A percentile compares a stretch with the other conserved stretches of the same genome.
phyloP scores from a whole-genome alignment of 495 filamentous ascomycete species.

The Hypoxylon trugodes region DNA sequence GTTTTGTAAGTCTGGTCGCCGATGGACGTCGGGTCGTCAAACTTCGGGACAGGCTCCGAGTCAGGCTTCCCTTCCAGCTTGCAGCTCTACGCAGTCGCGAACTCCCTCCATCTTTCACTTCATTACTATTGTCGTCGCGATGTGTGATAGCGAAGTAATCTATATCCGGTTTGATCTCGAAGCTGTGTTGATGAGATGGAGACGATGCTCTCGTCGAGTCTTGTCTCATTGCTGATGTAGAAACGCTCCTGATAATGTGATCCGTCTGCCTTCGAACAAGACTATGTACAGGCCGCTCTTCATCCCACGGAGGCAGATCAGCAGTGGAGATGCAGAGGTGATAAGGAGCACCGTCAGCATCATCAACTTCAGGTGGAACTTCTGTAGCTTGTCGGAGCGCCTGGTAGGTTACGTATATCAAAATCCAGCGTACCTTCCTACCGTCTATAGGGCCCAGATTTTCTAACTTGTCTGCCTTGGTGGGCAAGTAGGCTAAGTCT shows the following conservation, averaged over 20 bases:
- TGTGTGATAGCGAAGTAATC: slow-evolving; percentile 50
- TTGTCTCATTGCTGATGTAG: not conserved
- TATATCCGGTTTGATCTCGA: slow-evolving; percentile 54
- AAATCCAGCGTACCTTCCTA: slow-evolving; percentile 73
- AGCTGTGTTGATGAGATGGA: slow-evolving; percentile 2
- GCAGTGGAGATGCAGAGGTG: slow-evolving; percentile 52
- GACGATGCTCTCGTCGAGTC: not conserved
- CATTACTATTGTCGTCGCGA: slow-evolving; percentile 17
- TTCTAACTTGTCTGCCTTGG: slow-evolving; percentile 50
- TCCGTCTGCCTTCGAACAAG: slow-evolving; percentile 38
- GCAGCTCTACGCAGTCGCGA: slow-evolving; percentile 12
- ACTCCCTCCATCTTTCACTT: slow-evolving; percentile 14
- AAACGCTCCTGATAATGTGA: slow-evolving; percentile 6
- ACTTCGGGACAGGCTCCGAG: slow-evolving; percentile 32
- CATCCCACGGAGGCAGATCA: slow-evolving; percentile 54
- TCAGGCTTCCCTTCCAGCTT: slow-evolving; percentile 37
- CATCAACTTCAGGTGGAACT: slow-evolving; percentile 49
- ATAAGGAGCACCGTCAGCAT: slow-evolving; percentile 47
- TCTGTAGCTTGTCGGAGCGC: slow-evolving; percentile 62
- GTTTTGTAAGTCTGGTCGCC: slow-evolving; percentile 37
- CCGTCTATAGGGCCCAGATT: slow-evolving; percentile 60
- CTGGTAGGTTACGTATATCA: slow-evolving; percentile 75
- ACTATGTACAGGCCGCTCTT: slow-evolving; percentile 21
- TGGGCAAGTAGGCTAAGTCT: slow-evolving; percentile 47
- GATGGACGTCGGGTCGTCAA: slow-evolving; percentile 44